Evolutionary conservation across 371 early-diverging fungal genomes (phyloP), one percentile per base, ranked within the genome.

Genomic region (Mortierella polycephala): DNA sequence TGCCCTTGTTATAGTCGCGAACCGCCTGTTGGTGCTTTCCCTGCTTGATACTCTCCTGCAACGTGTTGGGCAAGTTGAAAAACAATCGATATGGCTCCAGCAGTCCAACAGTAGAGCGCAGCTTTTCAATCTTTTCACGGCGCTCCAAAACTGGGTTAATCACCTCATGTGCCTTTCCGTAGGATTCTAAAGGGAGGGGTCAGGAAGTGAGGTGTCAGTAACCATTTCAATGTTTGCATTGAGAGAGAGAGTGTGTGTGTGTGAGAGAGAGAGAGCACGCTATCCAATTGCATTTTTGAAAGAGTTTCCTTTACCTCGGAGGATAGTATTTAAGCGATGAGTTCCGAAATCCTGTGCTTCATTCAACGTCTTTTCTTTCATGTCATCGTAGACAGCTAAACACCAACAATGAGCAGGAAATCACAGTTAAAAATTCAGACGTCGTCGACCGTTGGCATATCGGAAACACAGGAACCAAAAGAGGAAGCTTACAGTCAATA

Each of bases 1-100:
- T 89, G 14, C 99, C 99, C 81, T 95, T 96, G 74, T 96, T 95
- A 84, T 96, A 98, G 74, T 98, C 97, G n/a, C 96, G 89, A 37
- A 97, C 96, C 0, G 94, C 96, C 44, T 91, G 87, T 72, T 97
- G 97, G 67, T 92, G 95, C 74, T 95, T 94, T 39, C 88, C 94
- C 87, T 91, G 91, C 62, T 90, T 85, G 51, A 94, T 91, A 18
- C 90, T 92, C 62, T 95, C 96, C 41, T 91, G 85, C 11, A 98
- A 81, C 46, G 89, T 92, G 63, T 91, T 92, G 1, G 99, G 98
- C 10, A 99, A 75, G 77, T 95, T 96, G 82, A 99, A 97, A 72
- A 96, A 95, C 81, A 98, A 95, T 64, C 94, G 92, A 87, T 96
- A 98, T 39, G 95, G 89, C 70, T 96, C 96, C 14, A 99, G 82